Evolutionary conservation across 768 basidiomycete species (phyloP).

Genomic region (Imleria badia): DNA sequence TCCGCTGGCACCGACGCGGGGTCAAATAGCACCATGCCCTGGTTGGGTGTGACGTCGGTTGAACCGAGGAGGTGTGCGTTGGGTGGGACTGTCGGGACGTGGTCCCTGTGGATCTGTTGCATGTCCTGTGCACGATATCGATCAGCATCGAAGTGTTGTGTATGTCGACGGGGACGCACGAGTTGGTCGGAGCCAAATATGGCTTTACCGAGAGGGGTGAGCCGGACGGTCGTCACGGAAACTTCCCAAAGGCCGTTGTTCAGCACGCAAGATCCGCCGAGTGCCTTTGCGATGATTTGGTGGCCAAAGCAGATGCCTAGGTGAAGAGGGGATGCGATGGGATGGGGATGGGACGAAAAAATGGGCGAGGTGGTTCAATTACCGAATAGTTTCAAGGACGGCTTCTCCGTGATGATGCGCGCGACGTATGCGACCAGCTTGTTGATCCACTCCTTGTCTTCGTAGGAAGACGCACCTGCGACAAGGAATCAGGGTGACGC

Average conservation of each 20-base stretch:
- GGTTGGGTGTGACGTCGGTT: slow-evolving; percentile 55
- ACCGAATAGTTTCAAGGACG: slow-evolving; percentile 73
- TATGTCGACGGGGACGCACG: slow-evolving; percentile 26
- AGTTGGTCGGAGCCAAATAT: slow-evolving; percentile 58
- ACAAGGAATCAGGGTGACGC: no score
- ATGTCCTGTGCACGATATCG: slow-evolving; percentile 52
- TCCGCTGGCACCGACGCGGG: not conserved
- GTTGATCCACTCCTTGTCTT: slow-evolving; percentile 74
- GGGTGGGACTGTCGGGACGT: slow-evolving; percentile 62
- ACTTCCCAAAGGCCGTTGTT: slow-evolving; percentile 81
- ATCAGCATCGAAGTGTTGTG: not conserved
- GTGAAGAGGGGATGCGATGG: not conserved
- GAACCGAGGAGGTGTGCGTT: slow-evolving; percentile 63
- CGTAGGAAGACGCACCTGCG: no score
- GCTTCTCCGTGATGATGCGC: slow-evolving; percentile 47
- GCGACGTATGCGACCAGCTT: slow-evolving; percentile 60
- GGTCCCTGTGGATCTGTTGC: slow-evolving; percentile 88
- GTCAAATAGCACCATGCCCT: slow-evolving; percentile 67
- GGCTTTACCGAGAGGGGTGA: slow-evolving; percentile 67
- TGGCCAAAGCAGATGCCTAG: slow-evolving; percentile 50
- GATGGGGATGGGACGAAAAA: not conserved
- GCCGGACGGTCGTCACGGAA: slow-evolving; percentile 61
- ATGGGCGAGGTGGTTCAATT: slow-evolving; percentile 1
- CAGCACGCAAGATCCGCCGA: slow-evolving; percentile 66
- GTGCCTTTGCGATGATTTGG: slow-evolving; percentile 61